Conservation (phyloP, 495 filamentous ascomycete species). For the Choiromyces venosus region DNA sequence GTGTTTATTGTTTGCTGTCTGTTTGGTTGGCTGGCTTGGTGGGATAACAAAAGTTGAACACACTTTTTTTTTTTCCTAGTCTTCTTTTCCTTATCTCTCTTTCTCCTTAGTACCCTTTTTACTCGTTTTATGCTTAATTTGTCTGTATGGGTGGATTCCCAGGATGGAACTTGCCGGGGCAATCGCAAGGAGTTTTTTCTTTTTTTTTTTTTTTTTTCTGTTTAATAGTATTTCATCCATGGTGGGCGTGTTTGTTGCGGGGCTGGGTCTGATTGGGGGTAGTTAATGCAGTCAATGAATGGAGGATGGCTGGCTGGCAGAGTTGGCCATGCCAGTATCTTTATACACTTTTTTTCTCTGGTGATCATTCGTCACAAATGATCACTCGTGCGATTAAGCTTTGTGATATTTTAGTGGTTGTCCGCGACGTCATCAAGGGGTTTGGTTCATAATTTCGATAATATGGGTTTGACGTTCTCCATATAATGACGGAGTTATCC, state of each 20-base stretch:
- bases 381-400: background rate
- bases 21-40: background rate
- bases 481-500: background rate
- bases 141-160: background rate
- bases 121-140: background rate
- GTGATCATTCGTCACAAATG: background rate
- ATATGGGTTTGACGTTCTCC: background rate
- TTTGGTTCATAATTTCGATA: background rate
- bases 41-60: background rate
- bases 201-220: background rate
- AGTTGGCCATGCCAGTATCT: background rate
- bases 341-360: background rate
- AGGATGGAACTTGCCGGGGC: background rate
- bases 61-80: background rate
- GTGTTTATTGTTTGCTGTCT: background rate
- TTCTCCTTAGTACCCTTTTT: background rate
- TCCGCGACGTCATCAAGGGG: background rate
- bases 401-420: background rate
- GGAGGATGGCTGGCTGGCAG: background rate
- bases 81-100: background rate
- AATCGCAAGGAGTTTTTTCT: background rate
- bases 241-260: background rate
- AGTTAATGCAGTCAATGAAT: background rate
- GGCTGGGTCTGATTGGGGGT: background rate
- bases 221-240: constrained; percentile 1